phyloP scores from a whole-genome alignment of 129 eudicot species.

The Mikania micrantha region DNA sequence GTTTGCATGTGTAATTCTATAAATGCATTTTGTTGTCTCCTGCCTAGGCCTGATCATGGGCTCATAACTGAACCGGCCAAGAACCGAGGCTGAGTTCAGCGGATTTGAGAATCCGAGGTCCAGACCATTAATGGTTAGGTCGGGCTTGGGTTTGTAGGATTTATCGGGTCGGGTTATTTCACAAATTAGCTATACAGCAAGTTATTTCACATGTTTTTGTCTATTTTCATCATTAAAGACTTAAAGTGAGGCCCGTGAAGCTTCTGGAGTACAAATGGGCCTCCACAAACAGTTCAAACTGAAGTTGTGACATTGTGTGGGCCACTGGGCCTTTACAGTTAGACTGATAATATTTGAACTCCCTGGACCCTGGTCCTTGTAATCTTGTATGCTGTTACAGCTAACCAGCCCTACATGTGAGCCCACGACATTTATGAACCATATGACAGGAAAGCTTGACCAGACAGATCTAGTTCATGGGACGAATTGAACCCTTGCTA shows the following conservation, averaged over 20 bases:
- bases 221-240: neutral
- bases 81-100: too few relatives aligned
- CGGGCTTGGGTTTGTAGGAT: too few relatives aligned
- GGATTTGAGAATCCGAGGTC: too few relatives aligned
- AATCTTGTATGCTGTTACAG: slow-evolving; percentile 6
- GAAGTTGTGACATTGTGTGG: too few relatives aligned
- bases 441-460: slow-evolving; percentile 8
- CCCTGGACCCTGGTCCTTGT: neutral
- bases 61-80: too few relatives aligned
- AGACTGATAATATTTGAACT: slow-evolving; percentile 2
- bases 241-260: slow-evolving; percentile 6
- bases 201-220: slow-evolving; percentile 15
- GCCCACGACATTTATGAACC: slow-evolving; percentile 17
- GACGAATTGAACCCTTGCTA: slow-evolving; percentile 15
- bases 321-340: slow-evolving; percentile 26
- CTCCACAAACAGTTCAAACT: slow-evolving; percentile 7
- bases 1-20: too few relatives aligned
- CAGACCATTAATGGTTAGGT: too few relatives aligned
- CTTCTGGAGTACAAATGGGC: slow-evolving; percentile 13
- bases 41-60: too few relatives aligned
- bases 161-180: too few relatives aligned
- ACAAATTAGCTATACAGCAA: neutral
- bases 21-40: neutral
- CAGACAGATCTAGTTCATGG: slow-evolving; percentile 8
- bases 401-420: slow-evolving; percentile 18